phyloP scores from a whole-genome alignment of 768 basidiomycete genomes.

The Suillus clintonianus region DNA sequence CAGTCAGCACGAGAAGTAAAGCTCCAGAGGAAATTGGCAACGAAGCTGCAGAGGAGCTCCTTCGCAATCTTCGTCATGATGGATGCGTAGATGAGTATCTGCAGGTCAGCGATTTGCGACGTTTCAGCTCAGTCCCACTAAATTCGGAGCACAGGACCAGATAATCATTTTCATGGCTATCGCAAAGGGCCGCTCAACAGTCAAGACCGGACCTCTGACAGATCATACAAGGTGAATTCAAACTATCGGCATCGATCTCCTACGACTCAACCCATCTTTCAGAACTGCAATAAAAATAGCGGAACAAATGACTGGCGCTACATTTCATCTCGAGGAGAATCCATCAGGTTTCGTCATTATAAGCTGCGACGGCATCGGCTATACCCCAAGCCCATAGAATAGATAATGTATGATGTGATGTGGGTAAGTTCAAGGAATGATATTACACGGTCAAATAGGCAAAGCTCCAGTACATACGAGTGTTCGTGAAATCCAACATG shows the following conservation, averaged over 20 bases:
- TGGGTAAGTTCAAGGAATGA: constrained; percentile 12
- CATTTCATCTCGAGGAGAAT: constrained; percentile 55
- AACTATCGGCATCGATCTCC: background rate
- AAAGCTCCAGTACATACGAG: constrained; percentile 19
- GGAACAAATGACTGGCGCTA: constrained; percentile 66
- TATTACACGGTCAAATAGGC: constrained; percentile 22
- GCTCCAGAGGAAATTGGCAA: constrained; percentile 51
- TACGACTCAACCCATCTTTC: background rate
- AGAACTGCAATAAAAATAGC: constrained; percentile 75
- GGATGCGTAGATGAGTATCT: constrained; percentile 73
- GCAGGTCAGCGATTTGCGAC: constrained; percentile 41
- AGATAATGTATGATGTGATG: constrained; percentile 21
- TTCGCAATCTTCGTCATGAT: constrained; percentile 57
- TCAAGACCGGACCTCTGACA: constrained; percentile 58
- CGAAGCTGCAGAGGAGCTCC: constrained; percentile 60
- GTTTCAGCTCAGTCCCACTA: background rate
- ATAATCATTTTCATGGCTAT: constrained; percentile 78
- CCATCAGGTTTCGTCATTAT: constrained; percentile 44
- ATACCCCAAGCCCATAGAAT: constrained; percentile 30
- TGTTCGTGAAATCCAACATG: constrained; percentile 3
- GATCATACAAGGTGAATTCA: constrained; percentile 63
- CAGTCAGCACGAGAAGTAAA: constrained; percentile 56
- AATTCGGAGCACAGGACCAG: constrained; percentile 54
- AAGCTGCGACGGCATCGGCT: constrained; percentile 68
- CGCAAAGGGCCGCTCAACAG: constrained; percentile 61